Base-by-base conservation (phyloP, 176 grass and related monocot genomes). In the Musa acuminata region DNA sequence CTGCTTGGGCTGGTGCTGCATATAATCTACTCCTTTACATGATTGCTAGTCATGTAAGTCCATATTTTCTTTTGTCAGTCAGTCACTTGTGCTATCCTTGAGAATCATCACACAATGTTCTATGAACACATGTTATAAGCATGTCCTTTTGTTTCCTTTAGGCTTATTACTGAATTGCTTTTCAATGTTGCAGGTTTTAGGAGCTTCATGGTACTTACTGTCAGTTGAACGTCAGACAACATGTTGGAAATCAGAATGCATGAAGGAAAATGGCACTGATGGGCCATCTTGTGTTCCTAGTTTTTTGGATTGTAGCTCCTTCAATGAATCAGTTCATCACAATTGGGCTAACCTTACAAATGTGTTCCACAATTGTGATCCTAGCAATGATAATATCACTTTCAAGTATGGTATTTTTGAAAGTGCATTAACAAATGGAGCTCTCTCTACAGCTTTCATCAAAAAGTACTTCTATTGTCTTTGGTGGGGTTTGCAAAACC, bases 21-120 rank as follows among this genome's bases (percentile, higher is more conserved):
- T 74, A 74, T 51, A 74, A 74, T 74, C 72, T 74, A 27, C 53
- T 74, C 8, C 72, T 74, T 57, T 55, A 74, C 72, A 74, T 74
- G 72, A 74, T 74, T 74, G 72, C 52, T 55, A 74, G 72, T 55
- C 72, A 74, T 74, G 72, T 74, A 74, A 57, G 72, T 55, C 8
- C 22, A 17, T 53, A 35, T 35, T 58, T 55, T 27, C 24, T 11
- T 57, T 74, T 26, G 0, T 35, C 2, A 1, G 24, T 13, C 23
- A 13, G 2, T 57, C 57, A 60, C 57, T 60, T 21, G 0, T 43
- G 3, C 35, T 43, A 43, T 43, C 35, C 35, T 43, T 43, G 3
- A 43, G 35, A 43, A 43, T 43, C 35, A 43, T 43, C 35, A 43
- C 6, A 43, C 4, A 43, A 43, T 43, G 4, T 43, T 43, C 35